These are phyloP conservation scores for Oryza australiensis DNA, from an alignment of 176 grass and related monocot species.

Conservation along the genomic window DNA sequence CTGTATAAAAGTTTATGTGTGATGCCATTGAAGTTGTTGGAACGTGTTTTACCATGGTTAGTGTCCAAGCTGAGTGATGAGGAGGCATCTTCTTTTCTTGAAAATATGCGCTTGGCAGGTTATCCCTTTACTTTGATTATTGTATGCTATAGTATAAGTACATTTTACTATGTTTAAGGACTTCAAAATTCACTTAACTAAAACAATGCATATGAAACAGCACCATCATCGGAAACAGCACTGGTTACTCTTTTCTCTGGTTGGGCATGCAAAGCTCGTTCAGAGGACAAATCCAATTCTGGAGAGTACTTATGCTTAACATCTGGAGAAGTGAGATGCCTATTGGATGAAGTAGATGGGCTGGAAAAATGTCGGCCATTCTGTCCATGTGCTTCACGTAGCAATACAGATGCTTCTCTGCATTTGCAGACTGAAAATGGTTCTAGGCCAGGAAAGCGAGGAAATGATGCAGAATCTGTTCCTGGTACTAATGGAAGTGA, in stretches of 20 bases:
- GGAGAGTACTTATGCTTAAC: constrained; percentile 80
- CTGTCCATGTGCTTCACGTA: constrained; percentile 64
- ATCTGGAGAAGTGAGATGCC: constrained; percentile 44
- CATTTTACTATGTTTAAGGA: constrained; percentile 8
- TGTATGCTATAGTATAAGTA: constrained; percentile 11
- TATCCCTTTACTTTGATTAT: constrained; percentile 25
- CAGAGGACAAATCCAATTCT: constrained; percentile 56
- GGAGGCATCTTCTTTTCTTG: constrained; percentile 82
- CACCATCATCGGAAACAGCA: constrained; percentile 75
- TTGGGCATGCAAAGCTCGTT: constrained; percentile 87
- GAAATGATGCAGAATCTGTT: constrained; percentile 50
- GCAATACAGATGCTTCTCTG: constrained; percentile 22
- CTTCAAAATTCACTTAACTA: constrained; percentile 38
- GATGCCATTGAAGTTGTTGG: constrained; percentile 94
- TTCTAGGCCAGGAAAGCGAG: constrained; percentile 53
- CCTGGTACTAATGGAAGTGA: constrained; percentile 43
- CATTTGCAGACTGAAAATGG: constrained; percentile 43
- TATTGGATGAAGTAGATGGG: constrained; percentile 44
- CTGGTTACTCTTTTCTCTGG: constrained; percentile 91
- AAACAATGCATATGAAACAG: constrained; percentile 54
- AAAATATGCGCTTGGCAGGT: constrained; percentile 89
- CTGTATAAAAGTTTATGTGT: constrained; percentile 84
- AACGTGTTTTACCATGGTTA: constrained; percentile 93
- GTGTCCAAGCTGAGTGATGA: constrained; percentile 75
- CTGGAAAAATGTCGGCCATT: constrained; percentile 58